These are phyloP conservation scores for Aphelidium insulamus DNA, from an alignment of 371 early-diverging fungal species.

Conservation along the genomic window DNA sequence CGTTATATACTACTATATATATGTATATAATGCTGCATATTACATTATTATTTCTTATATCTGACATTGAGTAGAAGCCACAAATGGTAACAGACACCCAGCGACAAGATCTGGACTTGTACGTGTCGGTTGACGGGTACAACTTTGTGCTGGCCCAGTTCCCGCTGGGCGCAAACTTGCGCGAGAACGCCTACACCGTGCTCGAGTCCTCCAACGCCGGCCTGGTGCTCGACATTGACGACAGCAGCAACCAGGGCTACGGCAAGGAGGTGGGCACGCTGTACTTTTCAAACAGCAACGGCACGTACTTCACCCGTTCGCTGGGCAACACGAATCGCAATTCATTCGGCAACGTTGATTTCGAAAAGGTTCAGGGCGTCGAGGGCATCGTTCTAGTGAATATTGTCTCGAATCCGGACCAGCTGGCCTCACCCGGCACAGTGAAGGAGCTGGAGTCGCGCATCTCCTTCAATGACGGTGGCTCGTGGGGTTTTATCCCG, in stretches of 20 bases:
- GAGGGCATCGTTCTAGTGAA: slow-evolving; percentile 70
- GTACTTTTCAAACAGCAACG: slow-evolving; percentile 68
- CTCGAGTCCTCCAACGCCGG: slow-evolving; percentile 42
- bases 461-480: slow-evolving; percentile 77
- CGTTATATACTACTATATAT: background rate
- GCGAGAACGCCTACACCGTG: slow-evolving; percentile 41
- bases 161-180: slow-evolving; percentile 19
- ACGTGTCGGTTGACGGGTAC: slow-evolving; percentile 29
- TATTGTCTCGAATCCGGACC: slow-evolving; percentile 41
- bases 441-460: slow-evolving; percentile 41
- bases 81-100: slow-evolving; percentile 13
- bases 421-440: slow-evolving; percentile 14
- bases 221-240: slow-evolving; percentile 36
- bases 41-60: background rate
- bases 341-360: slow-evolving; percentile 49
- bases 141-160: slow-evolving; percentile 37
- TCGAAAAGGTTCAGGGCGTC: slow-evolving; percentile 60
- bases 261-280: slow-evolving; percentile 32
- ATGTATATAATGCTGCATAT: background rate
- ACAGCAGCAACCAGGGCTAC: slow-evolving; percentile 8
- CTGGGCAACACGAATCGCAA: slow-evolving; percentile 59
- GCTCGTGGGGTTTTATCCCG: slow-evolving; percentile 37
- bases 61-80: too few species aligned
- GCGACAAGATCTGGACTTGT: slow-evolving; percentile 24
- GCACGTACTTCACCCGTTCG: slow-evolving; percentile 56